Evolutionary conservation across 2,329 filamentous ascomycete genomes (phyloP), one percentile per base, ranked within the genome.

Genomic region (Ophiostoma triangulosporum): DNA sequence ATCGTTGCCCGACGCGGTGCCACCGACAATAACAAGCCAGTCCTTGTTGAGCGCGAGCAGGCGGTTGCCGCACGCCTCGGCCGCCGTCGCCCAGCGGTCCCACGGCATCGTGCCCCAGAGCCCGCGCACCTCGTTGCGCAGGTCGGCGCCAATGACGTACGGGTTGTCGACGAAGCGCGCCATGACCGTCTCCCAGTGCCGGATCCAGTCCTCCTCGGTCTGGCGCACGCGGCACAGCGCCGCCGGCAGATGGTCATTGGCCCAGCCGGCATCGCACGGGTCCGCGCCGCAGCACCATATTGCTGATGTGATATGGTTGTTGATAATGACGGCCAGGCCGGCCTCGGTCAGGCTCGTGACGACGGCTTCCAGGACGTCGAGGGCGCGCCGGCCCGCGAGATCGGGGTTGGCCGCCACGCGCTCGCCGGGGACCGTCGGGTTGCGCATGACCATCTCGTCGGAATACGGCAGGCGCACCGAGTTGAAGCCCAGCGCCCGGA

Each of bases 51-150:
- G 70, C 56, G 65, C 65, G 31, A 84, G 70, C 49, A 86, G 68
- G 17, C 74, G 69, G 62, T 84, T 81, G 48, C 79, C 78, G 55
- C 77, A 81, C 56, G 69, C 69, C 66, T 85, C 81, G 29, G 81
- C 80, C 0, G 82, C 82, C 1, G 70, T 64, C 0, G 81, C 82
- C 80, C 81, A 85, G 52, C 70, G 71, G 26, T 70, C 67, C 81
- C 83, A 86, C 6, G 76, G 68, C 77, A 84, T 83, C 14, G 81
- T 83, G 31, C 81, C 82, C 80, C 80, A 84, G 36, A 83, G 68
- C 6, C 81, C 81, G 50, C 82, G 75, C 35, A 84, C 80, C 66
- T 86, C 82, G 65, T 86, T 86, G 55, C 81, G 74, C 57, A 86
- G 70, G 65, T 86, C 82, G 1, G 75, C 80, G 24, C 80, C 82